Evolutionary conservation across 495 filamentous ascomycete species (phyloP).

Genomic region (Penicillium bovifimosum): DNA sequence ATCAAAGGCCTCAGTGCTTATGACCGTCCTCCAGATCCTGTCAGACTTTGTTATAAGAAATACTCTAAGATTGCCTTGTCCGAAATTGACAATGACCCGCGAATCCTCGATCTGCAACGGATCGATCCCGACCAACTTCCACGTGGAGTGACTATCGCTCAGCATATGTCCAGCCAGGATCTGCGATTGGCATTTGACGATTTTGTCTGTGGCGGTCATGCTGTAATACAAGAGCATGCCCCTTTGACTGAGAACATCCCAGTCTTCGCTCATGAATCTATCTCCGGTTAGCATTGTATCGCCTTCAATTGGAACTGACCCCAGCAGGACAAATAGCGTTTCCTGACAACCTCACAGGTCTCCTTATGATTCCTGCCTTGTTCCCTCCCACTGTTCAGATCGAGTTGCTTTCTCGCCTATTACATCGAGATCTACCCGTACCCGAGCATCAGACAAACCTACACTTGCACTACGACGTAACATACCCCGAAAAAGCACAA

Average conservation of each 20-base stretch:
- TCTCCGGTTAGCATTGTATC: constrained; percentile 34
- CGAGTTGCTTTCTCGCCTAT: constrained; percentile 57
- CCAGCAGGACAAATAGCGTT: constrained; percentile 6
- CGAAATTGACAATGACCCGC: constrained; percentile 41
- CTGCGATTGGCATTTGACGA: constrained; percentile 33
- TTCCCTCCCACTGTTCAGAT: constrained; percentile 64
- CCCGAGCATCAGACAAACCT: constrained; percentile 77
- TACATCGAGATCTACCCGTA: constrained; percentile 76
- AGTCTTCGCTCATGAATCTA: constrained; percentile 39
- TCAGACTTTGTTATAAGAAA: constrained; percentile 62
- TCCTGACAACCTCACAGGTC: constrained; percentile 47
- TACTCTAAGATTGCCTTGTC: constrained; percentile 44
- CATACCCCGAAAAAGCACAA: constrained; percentile 48
- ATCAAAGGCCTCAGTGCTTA: constrained; percentile 58
- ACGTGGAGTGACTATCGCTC: constrained; percentile 19
- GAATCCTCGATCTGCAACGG: constrained; percentile 46
- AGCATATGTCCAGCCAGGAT: constrained; percentile 29
- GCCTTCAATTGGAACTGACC: constrained; percentile 29
- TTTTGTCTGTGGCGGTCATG: constrained; percentile 23
- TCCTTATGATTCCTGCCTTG: constrained; percentile 68
- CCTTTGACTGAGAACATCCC: constrained; percentile 35
- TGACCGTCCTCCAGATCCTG: constrained; percentile 59
- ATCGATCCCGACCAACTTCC: constrained; percentile 30
- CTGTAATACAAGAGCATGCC: constrained; percentile 16
- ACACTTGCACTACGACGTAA: constrained; percentile 73